phyloP scores from a whole-genome alignment of 1,284 basidiomycete genomes.

The Melampsora larici-populina region DNA sequence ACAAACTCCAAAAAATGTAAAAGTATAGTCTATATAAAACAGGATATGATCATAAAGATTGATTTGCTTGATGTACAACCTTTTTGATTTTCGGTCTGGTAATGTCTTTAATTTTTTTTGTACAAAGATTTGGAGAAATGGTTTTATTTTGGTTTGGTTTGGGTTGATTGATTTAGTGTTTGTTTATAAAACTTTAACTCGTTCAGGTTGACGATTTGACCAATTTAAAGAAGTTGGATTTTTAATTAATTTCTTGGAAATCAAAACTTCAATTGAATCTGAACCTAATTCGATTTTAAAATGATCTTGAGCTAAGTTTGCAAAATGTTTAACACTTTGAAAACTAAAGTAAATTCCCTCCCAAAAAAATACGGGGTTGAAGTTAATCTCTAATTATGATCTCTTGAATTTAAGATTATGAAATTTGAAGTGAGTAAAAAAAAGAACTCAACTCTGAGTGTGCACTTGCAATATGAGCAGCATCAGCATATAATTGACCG shows the following conservation, averaged over 20 bases:
- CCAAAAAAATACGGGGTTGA: no score
- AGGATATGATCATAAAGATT: no score
- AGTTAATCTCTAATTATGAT: no score
- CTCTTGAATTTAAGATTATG: background rate
- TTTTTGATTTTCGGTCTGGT: no score
- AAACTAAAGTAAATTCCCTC: no score
- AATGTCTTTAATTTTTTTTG: no score
- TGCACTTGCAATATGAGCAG: conserved; percentile 28
- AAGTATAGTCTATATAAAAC: no score
- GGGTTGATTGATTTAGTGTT: no score
- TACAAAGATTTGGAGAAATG: no score
- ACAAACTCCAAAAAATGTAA: no score
- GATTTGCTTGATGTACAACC: no score
- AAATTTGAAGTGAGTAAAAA: background rate
- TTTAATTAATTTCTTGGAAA: conserved; percentile 11
- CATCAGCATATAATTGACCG: conserved; percentile 40
- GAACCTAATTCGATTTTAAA: conserved; percentile 39
- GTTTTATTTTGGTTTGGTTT: no score
- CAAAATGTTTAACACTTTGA: conserved; percentile 16
- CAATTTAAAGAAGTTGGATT: conserved; percentile 41
- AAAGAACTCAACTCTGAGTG: conserved; percentile 41
- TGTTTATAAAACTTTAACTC: conserved; percentile 1
- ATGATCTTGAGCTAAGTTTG: conserved; percentile 20
- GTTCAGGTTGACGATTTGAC: conserved; percentile 39
- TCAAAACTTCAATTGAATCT: conserved; percentile 38